Evolutionary conservation across 768 basidiomycete genomes (phyloP).

Genomic region (Leccinum variicolor): DNA sequence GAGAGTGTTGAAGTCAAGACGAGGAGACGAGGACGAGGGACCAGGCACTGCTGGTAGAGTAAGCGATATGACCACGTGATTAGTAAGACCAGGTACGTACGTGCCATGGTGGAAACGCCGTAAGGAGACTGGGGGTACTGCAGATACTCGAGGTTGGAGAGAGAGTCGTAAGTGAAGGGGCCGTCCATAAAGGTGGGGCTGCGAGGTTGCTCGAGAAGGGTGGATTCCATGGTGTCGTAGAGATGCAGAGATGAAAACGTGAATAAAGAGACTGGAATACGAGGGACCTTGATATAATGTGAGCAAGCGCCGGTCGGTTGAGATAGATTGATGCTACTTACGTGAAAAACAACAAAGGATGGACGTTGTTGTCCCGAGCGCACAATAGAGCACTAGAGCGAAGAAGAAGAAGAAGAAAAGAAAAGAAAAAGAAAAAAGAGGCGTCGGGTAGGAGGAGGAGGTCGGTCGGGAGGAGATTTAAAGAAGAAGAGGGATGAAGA

Average conservation of each 20-base stretch:
- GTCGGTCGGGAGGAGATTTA: conserved; percentile 17
- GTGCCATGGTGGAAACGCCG: conserved; percentile 55
- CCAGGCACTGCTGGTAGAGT: conserved; percentile 43
- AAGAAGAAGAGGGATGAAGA: conserved; percentile 29
- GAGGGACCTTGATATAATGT: conserved; percentile 25
- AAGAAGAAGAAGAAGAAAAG: conserved; percentile 20
- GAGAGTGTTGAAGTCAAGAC: conserved; percentile 60
- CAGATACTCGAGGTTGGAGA: conserved; percentile 54
- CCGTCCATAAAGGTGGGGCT: conserved; percentile 50
- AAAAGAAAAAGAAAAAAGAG: conserved; percentile 30
- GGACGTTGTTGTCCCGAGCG: conserved; percentile 30
- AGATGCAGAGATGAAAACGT: conserved; percentile 38
- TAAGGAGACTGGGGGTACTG: conserved; percentile 68
- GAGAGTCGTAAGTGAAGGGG: conserved; percentile 44
- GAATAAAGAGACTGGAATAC: conserved; percentile 32
- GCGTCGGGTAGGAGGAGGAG: conserved; percentile 37
- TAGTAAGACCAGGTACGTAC: conserved; percentile 40
- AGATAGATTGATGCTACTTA: conserved; percentile 16
- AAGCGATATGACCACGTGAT: conserved; percentile 1
- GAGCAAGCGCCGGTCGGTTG: not conserved
- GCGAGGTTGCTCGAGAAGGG: conserved; percentile 49
- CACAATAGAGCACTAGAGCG: conserved; percentile 34
- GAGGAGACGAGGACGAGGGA: conserved; percentile 50
- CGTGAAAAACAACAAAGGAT: conserved; percentile 32
- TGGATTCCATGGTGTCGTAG: conserved; percentile 42